A percentile compares a stretch with the other conserved stretches of the same genome.
These are phyloP conservation scores for Penicillium samsonianum DNA, from an alignment of 495 filamentous ascomycete genomes.

Conservation along the genomic window DNA sequence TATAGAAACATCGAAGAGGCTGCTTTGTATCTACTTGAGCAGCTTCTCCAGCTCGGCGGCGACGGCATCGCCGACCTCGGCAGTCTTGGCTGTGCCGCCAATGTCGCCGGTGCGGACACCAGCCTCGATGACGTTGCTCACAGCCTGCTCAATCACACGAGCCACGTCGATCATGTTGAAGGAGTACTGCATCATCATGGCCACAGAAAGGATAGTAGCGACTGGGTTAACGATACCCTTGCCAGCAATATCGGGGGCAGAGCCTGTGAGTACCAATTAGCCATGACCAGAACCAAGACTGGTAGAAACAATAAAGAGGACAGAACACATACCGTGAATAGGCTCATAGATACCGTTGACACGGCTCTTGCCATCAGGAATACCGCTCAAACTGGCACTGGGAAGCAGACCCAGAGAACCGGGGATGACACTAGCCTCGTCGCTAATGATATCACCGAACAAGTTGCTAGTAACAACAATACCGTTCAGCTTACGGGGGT, in stretches of 20 bases:
- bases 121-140: conserved; percentile 53
- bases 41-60: conserved; percentile 51
- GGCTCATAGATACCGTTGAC: conserved; percentile 89
- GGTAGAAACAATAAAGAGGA: conserved; percentile 6
- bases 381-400: conserved; percentile 81
- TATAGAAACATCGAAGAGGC: conserved; percentile 17
- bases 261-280: conserved; percentile 33
- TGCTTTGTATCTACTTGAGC: conserved; percentile 33
- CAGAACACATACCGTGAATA: conserved; percentile 74
- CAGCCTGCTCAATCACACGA: conserved; percentile 53
- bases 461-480: conserved; percentile 92
- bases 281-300: conserved; percentile 1
- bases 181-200: conserved; percentile 60
- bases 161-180: conserved; percentile 52
- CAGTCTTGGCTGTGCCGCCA: conserved; percentile 53
- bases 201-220: conserved; percentile 55
- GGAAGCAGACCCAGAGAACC: conserved; percentile 88
- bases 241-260: conserved; percentile 67
- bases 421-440: conserved; percentile 95
- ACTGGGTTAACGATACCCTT: conserved; percentile 82
- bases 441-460: conserved; percentile 95
- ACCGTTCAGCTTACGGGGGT: conserved; percentile 86
- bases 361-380: conserved; percentile 68
- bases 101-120: conserved; percentile 57
- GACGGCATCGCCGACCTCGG: conserved; percentile 55